phyloP scores from a whole-genome alignment of 176 grass and related monocot species.

The Metroxylon sagu region DNA sequence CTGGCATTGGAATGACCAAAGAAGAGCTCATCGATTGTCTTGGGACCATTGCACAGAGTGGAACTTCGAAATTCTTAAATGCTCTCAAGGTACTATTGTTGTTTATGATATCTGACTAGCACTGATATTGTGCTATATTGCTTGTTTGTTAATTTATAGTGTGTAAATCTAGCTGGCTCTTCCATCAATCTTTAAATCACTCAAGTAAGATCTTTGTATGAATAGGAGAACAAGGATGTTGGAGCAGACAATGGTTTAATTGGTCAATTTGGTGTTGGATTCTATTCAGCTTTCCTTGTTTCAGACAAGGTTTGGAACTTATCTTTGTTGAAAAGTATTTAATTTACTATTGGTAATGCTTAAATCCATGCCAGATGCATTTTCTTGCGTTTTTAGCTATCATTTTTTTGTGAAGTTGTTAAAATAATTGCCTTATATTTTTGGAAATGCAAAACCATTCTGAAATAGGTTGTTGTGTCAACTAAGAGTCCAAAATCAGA shows the following conservation, averaged over 20 bases:
- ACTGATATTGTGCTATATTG: no score
- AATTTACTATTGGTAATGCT: no score
- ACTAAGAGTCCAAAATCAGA: constrained; percentile 84
- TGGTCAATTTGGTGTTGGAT: constrained; percentile 93
- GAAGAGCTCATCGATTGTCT: constrained; percentile 95
- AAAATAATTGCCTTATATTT: no score
- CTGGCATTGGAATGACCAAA: constrained; percentile 94
- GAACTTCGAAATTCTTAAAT: constrained; percentile 85
- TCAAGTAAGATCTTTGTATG: not conserved
- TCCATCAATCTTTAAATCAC: no score
- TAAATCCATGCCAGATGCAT: no score
- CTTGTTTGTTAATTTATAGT: no score
- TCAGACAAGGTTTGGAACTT: constrained; percentile 39
- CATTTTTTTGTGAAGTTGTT: no score
- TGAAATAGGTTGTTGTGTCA: constrained; percentile 60
- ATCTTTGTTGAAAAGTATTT: not conserved
- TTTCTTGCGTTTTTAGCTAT: no score
- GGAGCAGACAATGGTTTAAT: constrained; percentile 85
- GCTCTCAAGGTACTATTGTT: constrained; percentile 61
- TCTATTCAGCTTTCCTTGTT: constrained; percentile 95
- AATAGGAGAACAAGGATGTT: constrained; percentile 80
- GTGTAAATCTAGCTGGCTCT: no score
- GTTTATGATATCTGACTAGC: no score
- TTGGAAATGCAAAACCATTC: no score
- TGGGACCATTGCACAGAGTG: constrained; percentile 93